Base-by-base conservation (phyloP, 2,329 filamentous ascomycete species). In the Hypomyces rosellus region DNA sequence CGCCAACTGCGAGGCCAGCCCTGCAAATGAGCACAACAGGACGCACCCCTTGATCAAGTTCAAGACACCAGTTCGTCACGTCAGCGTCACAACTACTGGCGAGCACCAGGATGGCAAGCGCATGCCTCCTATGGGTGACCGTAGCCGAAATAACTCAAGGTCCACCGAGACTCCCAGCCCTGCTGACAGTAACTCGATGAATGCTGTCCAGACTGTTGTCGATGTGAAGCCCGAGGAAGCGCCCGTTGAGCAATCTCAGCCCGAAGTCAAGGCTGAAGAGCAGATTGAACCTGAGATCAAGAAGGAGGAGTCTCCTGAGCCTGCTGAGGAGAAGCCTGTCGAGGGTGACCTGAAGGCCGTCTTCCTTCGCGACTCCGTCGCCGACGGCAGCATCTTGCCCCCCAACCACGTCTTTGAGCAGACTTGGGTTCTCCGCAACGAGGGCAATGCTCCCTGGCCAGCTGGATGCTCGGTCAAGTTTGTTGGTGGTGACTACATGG, bases 31-130 rank as follows among this genome's bases (percentile, higher is more conserved):
- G 18, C 93, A 99, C 75, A 96, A 97, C 75, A 85, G 84, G 69
- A 95, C 91, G n/a, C 93, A 99, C 62, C 93, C 93, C 25, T 75
- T 99, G 60, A 90, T 99, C 75, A 96, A 96, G 74, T 90, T 99
- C 76, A 95, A 89, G 78, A 95, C 88, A 2, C 88, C 92, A 9
- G 86, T 99, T 45, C 87, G 89, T 58, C 86, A 88, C 59, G 88
- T 96, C 34, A 91, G 82, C 55, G 88, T 99, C 47, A 91, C 84
- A 45, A 97, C 92, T 8, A 77, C 86, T 56, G 86, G 86, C 48
- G 89, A 95, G 69, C 83, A 89, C 60, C 79, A 78, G 52, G 74
- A 83, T 58, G 86, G 86, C 46, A 76, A 81, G 53, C 70, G 69
- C 40, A 78, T 87, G 63, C 77, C 80, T n/a, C 66, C 76, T 36